Evolutionary conservation across 2,329 filamentous ascomycete genomes (phyloP).

Genomic region (Chaetothyriales sp.): DNA sequence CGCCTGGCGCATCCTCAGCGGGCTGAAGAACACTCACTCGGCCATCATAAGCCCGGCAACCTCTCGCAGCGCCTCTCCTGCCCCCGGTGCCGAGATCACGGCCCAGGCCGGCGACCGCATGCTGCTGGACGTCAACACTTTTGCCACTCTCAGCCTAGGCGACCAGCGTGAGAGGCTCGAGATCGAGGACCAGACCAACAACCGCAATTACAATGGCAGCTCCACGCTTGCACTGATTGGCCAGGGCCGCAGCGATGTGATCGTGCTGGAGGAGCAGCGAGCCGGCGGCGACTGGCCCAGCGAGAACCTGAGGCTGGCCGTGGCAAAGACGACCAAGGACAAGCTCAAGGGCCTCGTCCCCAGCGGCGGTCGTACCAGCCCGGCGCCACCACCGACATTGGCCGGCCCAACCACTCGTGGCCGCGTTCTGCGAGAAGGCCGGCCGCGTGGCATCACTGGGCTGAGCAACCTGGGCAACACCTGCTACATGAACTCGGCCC

Average conservation of each 20-base stretch:
- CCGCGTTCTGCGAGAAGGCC: constrained; percentile 52
- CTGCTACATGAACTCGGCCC: constrained; percentile 96
- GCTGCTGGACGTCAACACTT: constrained; percentile 47
- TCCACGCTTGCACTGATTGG: constrained; percentile 50
- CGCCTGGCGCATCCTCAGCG: constrained; percentile 49
- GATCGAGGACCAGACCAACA: constrained; percentile 53
- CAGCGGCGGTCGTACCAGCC: constrained; percentile 11
- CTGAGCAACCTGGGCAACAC: constrained; percentile 88
- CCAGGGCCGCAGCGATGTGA: constrained; percentile 54
- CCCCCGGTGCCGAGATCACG: constrained; percentile 28
- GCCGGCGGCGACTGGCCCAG: constrained; percentile 4
- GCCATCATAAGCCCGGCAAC: constrained; percentile 30
- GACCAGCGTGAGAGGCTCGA: constrained; percentile 48
- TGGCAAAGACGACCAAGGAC: constrained; percentile 23
- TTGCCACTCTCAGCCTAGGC: constrained; percentile 47
- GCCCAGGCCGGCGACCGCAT: constrained; percentile 34
- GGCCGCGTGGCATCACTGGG: constrained; percentile 61
- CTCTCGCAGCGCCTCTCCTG: constrained; percentile 29
- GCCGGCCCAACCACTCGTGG: constrained; percentile 53
- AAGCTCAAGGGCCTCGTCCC: constrained; percentile 15
- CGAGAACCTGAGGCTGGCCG: constrained; percentile 17
- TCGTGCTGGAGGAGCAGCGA: constrained; percentile 72
- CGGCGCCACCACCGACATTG: constrained; percentile 35
- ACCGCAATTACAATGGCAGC: constrained; percentile 63
- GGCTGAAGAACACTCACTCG: constrained; percentile 26